Evolutionary conservation across 306 rosid genomes (phyloP).

Genomic region (Lupinus albus): DNA sequence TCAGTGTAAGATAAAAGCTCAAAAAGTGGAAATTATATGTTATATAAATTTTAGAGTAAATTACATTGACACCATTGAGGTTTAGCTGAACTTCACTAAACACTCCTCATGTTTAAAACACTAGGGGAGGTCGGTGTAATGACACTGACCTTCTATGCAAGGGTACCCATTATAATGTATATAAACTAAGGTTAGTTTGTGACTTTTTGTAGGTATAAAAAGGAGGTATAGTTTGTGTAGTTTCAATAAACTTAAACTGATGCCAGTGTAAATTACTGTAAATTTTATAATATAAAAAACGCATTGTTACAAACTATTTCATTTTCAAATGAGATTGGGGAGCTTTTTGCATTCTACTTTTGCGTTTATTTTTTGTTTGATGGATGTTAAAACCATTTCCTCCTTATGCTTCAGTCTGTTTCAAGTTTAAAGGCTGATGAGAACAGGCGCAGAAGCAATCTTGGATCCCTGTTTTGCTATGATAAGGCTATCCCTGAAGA

Average conservation of each 20-base stretch:
- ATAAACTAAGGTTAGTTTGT: too few species aligned
- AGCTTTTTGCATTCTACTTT: neutral
- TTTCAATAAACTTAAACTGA: too few species aligned
- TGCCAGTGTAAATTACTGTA: too few species aligned
- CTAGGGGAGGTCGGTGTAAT: too few species aligned
- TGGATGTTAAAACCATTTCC: constrained; percentile 19
- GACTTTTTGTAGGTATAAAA: too few species aligned
- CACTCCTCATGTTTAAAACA: too few species aligned
- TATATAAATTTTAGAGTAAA: constrained; percentile 24
- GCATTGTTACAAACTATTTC: constrained; percentile 10
- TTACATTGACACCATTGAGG: too few species aligned
- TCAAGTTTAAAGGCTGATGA: constrained; percentile 58
- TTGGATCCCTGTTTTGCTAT: constrained; percentile 77
- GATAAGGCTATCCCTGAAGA: constrained; percentile 87
- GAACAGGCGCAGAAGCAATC: constrained; percentile 59
- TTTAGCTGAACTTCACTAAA: too few species aligned
- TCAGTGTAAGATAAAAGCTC: neutral
- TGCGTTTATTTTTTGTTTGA: constrained; percentile 21
- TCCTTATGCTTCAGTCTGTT: constrained; percentile 50
- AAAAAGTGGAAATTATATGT: constrained; percentile 23
- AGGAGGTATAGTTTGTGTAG: too few species aligned
- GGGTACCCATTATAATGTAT: too few species aligned
- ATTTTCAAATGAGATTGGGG: neutral
- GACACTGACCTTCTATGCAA: too few species aligned
- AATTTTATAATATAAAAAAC: too few species aligned